Evolutionary conservation across 1,284 basidiomycete genomes (phyloP).

Genomic region (Phellinidium pouzarii): DNA sequence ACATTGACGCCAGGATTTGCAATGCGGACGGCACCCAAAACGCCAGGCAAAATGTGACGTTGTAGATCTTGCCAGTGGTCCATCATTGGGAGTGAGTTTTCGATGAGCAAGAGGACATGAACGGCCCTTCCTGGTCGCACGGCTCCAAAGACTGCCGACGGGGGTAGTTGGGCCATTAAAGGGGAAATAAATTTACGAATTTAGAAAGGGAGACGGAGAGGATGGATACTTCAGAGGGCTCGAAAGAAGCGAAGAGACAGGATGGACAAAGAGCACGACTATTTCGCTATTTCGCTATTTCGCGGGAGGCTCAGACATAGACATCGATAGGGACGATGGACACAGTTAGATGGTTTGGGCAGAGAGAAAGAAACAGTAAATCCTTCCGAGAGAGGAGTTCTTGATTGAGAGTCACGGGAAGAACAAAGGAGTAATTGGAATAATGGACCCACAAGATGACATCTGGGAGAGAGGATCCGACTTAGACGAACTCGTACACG

Average conservation of each 20-base stretch:
- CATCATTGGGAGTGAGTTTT: constrained; percentile 18
- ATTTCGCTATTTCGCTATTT: too few relatives aligned
- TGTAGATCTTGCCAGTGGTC: constrained; percentile 18
- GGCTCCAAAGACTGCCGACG: constrained; percentile 18
- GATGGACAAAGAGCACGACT: neutral
- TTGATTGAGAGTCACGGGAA: constrained; percentile 15
- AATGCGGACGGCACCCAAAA: constrained; percentile 19
- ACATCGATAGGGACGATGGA: constrained; percentile 9
- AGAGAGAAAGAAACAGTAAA: constrained; percentile 3
- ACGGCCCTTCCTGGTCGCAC: constrained; percentile 15
- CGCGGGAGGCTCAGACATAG: neutral
- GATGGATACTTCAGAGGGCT: neutral
- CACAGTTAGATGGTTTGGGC: constrained; percentile 12
- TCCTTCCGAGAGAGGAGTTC: neutral
- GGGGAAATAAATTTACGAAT: too few relatives aligned
- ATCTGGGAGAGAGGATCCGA: constrained; percentile 12
- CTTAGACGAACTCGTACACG: neutral
- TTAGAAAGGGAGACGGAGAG: neutral
- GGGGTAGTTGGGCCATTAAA: constrained; percentile 19
- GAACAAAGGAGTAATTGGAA: constrained; percentile 12
- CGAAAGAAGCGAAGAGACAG: neutral
- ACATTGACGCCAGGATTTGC: constrained; percentile 19
- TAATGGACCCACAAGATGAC: constrained; percentile 15
- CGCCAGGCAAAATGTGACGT: constrained; percentile 16
- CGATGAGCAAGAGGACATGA: constrained; percentile 19